Evolutionary conservation across 2,329 filamentous ascomycete species (phyloP), one percentile per base, ranked within the genome.

Genomic region (Cucurbitaria berberidis): DNA sequence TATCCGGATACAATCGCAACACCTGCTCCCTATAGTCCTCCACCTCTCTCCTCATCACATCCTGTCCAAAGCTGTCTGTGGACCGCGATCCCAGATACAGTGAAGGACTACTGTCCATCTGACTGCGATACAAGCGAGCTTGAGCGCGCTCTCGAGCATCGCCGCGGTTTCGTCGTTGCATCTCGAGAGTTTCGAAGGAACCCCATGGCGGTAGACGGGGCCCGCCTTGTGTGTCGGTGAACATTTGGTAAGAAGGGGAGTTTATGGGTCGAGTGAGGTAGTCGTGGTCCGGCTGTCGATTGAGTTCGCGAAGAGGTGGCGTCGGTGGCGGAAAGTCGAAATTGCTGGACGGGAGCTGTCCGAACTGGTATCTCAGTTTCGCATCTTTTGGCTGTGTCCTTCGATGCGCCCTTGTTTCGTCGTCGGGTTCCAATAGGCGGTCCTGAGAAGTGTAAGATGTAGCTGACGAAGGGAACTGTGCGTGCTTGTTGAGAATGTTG

Each of bases 1-100:
- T 60, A 27, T 68, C 64, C 5, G 63, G 64, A 48, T 68, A 68
- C 8, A 66, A 41, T 5, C 40, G 42, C 5, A 66, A 42, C 11
- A 65, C 58, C 40, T 64, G 56, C 27, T 61, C 53, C n/a, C 55
- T 48, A 18, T 59, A 65, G 19, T 55, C 55, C 11, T 66, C 57
- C 5, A 68, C 60, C 36, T 64, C 62, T 11, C 46, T 53, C 44
- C 46, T 46, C 30, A 59, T 46, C 13, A 27, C 26, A 10, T 50
- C 53, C 32, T 57, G n/a, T 4, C 30, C 13, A n/a, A 34, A 34
- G 30, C 30, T 34, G 13, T 34, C 30, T 34, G 30, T n/a, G 15
- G 30, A 34, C 15, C 6, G 5, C 5, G 30, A 34, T 34, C 13
- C 30, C 13, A 13, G 30, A 34, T 34, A 34, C 30, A n/a, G 30